Percentiles rank a stretch among this genome's conserved stretches.
These are phyloP conservation scores for Plenodomus biglobosus DNA, from an alignment of 2,329 filamentous ascomycete genomes.

Conservation along the genomic window DNA sequence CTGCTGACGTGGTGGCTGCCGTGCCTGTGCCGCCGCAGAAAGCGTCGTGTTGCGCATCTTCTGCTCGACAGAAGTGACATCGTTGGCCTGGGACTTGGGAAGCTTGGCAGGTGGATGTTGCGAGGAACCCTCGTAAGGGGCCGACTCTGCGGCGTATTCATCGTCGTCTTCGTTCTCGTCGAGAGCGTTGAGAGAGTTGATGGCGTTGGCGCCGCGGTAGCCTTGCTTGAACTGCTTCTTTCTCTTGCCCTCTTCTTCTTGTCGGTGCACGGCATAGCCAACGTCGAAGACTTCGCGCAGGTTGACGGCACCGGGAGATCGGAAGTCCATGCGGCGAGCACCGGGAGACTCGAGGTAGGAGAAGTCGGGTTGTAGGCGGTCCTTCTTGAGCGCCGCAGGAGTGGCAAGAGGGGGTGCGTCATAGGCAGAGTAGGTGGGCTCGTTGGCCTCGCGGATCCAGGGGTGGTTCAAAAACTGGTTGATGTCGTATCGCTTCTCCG, in stretches of 20 bases:
- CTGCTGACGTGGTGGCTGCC: constrained; percentile 53
- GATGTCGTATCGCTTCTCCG: constrained; percentile 92
- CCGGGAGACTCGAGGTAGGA: constrained; percentile 61
- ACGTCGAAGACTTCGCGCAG: constrained; percentile 97
- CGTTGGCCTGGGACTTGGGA: constrained; percentile 63
- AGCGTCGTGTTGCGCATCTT: constrained; percentile 84
- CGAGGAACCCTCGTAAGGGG: constrained; percentile 53
- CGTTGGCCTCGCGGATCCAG: constrained; percentile 77
- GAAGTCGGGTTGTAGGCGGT: constrained; percentile 54
- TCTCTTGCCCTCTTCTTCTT: constrained; percentile 93
- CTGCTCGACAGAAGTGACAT: constrained; percentile 76
- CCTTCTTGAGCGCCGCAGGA: constrained; percentile 61
- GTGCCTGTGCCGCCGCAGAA: constrained; percentile 63
- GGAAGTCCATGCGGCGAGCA: constrained; percentile 82
- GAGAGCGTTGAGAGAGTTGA: constrained; percentile 66
- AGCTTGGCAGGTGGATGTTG: constrained; percentile 63
- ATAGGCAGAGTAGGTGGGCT: constrained; percentile 65
- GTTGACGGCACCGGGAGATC: constrained; percentile 92
- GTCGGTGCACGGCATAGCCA: constrained; percentile 93
- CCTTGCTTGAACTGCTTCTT: constrained; percentile 79
- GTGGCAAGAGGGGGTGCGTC: constrained; percentile 74
- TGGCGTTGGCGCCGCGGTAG: constrained; percentile 63
- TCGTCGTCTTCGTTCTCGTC: constrained; percentile 67
- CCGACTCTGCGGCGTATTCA: constrained; percentile 66
- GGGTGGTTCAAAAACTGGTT: constrained; percentile 91